Evolutionary conservation across 169 alveolate species (phyloP).

Genomic region (Eimeria acervulina): DNA sequence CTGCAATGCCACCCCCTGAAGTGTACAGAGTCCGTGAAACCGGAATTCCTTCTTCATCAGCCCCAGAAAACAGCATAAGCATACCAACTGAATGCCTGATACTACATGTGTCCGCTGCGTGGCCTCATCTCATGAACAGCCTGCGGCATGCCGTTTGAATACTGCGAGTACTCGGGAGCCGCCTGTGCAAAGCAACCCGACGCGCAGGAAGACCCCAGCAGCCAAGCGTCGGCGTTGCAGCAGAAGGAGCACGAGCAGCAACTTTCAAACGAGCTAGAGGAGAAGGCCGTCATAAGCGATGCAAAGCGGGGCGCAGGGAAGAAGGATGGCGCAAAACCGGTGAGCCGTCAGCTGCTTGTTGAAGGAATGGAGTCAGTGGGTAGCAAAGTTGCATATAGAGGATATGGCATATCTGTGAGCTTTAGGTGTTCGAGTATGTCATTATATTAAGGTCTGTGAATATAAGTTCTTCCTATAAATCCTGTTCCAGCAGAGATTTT

Average conservation of each 20-base stretch:
- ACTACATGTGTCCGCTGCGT: background rate
- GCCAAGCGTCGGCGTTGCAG: slow-evolving; percentile 6
- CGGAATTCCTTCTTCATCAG: background rate
- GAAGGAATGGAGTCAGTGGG: background rate
- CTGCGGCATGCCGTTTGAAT: slow-evolving; percentile 68
- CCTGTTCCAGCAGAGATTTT: background rate
- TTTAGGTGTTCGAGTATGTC: background rate
- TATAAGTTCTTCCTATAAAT: background rate
- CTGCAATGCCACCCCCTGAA: background rate
- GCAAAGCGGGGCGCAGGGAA: slow-evolving; percentile 58
- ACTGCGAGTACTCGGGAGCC: slow-evolving; percentile 75
- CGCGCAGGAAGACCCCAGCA: slow-evolving; percentile 9
- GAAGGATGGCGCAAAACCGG: slow-evolving; percentile 46
- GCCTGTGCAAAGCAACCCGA: slow-evolving; percentile 40
- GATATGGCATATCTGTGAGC: background rate
- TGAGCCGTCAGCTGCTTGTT: background rate
- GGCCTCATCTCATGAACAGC: background rate
- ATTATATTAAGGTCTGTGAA: too few species aligned
- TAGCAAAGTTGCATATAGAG: background rate
- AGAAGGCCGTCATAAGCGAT: slow-evolving; percentile 28
- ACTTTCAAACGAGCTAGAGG: slow-evolving; percentile 32
- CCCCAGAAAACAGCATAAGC: background rate
- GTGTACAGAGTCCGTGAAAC: too few species aligned
- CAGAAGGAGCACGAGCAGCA: slow-evolving; percentile 55
- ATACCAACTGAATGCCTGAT: background rate